phyloP scores from a whole-genome alignment of 495 filamentous ascomycete genomes.

The Podospora bellae-mahoneyi region DNA sequence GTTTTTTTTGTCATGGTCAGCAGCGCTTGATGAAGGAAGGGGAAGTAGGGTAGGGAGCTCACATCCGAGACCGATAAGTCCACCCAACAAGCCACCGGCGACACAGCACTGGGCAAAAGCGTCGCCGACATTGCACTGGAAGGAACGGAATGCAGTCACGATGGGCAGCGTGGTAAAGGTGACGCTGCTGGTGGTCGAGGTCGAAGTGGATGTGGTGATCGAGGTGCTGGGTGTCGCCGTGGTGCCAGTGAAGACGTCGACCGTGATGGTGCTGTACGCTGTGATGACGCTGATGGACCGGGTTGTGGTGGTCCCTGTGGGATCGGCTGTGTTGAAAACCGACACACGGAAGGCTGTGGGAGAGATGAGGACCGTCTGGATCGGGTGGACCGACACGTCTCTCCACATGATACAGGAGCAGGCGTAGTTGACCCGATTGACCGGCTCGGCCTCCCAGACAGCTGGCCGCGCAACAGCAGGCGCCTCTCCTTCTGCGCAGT shows the following conservation, averaged over 20 bases:
- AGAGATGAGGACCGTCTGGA: neutral
- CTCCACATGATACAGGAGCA: constrained; percentile 1
- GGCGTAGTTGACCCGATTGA: neutral
- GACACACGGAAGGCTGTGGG: neutral
- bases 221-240: neutral
- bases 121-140: neutral
- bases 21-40: neutral
- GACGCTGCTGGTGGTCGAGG: neutral
- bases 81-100: neutral
- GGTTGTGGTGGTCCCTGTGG: neutral
- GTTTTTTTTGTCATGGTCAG: neutral
- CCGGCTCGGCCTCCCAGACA: neutral
- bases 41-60: neutral
- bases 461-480: neutral
- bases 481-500: neutral
- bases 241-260: neutral
- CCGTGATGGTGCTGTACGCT: constrained; percentile 1
- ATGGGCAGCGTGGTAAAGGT: neutral
- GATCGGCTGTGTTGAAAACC: neutral
- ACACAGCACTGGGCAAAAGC: neutral
- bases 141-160: neutral
- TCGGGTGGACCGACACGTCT: constrained; percentile 1
- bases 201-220: neutral
- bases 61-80: neutral
- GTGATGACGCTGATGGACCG: neutral